Evolutionary conservation across 805 yeast species (phyloP), one percentile per base, ranked within the genome.

Genomic region (Candida sphagnicola): DNA sequence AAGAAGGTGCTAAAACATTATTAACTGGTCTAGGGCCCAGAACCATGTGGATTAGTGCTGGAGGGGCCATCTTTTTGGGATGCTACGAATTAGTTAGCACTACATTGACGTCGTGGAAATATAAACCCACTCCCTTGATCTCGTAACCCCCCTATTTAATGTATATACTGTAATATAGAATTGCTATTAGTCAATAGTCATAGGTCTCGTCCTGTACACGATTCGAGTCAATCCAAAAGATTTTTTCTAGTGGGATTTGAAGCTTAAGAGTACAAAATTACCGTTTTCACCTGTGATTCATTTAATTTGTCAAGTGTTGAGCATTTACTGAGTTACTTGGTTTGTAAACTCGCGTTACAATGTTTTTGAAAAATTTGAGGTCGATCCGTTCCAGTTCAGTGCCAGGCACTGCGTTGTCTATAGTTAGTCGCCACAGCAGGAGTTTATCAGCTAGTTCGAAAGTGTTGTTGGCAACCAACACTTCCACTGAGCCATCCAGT

Each of bases 11-110:
- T 29, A 48, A 56, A 5, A 88, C 84, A 1, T 88, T 93, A 48
- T 75, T 78, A 56, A 75, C 75, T 35, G 99, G 99, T 11, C 73
- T 91, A 18, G 97, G 95, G 0, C 98, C 99, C 4, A 74, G 99
- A 58, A 90, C 97, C 0, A 72, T 85, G 78, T 93, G 99, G 99
- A 91, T 93, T 41, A 82, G 95, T 64, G 93, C 95, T 4, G 99
- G 99, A 15, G 99, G 99, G 19, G 96, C 98, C 13, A 89, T 95
- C 13, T 93, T 95, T 67, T 68, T 93, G 40, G 99, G 99, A 4
- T 86, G 87, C 39, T 93, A 93, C 56, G 99, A 95, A 61, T 60
- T 81, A 16, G 83, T 78, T 8, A 72, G 69, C 45, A 54, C 70
- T 8, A 45, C 56, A n/a, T 54, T 70, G 35, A 34, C 43, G 5